These are phyloP conservation scores for Guadua angustifolia DNA, from an alignment of 176 grass and related monocot genomes.

Conservation along the genomic window DNA sequence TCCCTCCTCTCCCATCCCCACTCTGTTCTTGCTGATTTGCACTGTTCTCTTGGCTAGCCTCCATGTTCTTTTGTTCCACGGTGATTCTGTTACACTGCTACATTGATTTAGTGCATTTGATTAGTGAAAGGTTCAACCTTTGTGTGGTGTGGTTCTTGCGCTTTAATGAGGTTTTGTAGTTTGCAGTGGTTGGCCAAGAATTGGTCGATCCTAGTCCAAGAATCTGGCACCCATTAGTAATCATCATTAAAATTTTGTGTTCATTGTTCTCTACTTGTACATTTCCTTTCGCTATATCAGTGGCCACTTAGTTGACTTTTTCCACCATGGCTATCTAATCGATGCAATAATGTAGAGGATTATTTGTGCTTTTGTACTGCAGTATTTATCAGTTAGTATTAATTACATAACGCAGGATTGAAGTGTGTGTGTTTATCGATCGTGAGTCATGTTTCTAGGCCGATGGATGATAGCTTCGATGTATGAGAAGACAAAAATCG, in stretches of 20 bases:
- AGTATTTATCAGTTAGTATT: not conserved
- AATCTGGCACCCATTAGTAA: not conserved
- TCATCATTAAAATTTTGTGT: not conserved
- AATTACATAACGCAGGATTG: not conserved
- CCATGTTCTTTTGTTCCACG: not conserved
- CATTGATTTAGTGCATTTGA: conserved; percentile 22
- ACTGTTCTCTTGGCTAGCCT: not conserved
- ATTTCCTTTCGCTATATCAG: not conserved
- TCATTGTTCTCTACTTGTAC: not conserved
- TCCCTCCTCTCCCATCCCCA: not conserved
- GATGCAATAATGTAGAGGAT: not conserved
- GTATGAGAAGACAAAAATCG: conserved; percentile 18
- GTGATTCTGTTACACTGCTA: not conserved
- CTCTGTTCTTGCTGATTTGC: conserved; percentile 7
- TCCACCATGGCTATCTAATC: not conserved
- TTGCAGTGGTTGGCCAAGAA: not conserved
- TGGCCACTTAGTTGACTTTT: conserved; percentile 28
- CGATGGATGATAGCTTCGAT: conserved; percentile 28
- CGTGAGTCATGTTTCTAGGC: no score
- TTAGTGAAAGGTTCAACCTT: conserved; percentile 15
- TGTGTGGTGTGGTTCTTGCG: conserved; percentile 10
- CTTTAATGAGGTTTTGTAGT: not conserved
- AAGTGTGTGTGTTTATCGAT: no score
- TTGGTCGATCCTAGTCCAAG: conserved; percentile 7
- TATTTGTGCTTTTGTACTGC: not conserved